These are phyloP conservation scores for Withania somnifera DNA, from an alignment of 305 asterid genomes.

Conservation along the genomic window DNA sequence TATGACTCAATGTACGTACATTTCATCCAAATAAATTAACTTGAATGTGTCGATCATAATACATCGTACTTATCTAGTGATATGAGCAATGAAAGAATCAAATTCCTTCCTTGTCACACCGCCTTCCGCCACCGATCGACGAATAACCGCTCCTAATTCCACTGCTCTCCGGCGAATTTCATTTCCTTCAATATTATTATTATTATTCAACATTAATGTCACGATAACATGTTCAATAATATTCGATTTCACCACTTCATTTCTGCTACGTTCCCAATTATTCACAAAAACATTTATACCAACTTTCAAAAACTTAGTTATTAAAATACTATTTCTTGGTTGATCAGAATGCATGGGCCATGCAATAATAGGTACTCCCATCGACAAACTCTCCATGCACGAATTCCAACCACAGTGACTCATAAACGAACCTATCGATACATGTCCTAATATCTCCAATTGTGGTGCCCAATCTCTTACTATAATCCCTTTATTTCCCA, in stretches of 20 bases:
- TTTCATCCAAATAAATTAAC: too few relatives aligned
- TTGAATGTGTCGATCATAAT: neutral
- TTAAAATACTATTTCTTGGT: neutral
- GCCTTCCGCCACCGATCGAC: neutral
- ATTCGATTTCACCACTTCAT: neutral
- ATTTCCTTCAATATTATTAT: neutral
- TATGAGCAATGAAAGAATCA: neutral
- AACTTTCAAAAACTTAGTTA: neutral
- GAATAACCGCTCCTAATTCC: neutral
- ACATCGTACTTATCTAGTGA: neutral
- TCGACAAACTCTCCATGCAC: neutral
- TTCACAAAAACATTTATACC: neutral
- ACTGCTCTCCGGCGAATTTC: neutral
- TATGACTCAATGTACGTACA: too few relatives aligned
- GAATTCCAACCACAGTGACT: slow-evolving; percentile 7
- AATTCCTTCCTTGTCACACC: neutral
- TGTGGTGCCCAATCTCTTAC: slow-evolving; percentile 3
- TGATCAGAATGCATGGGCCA: slow-evolving; percentile 9
- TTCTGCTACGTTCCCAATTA: neutral
- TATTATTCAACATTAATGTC: neutral
- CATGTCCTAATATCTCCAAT: slow-evolving; percentile 1
- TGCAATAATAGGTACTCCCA: slow-evolving; percentile 4
- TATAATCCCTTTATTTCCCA: neutral
- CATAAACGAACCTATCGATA: neutral
- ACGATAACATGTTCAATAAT: neutral